phyloP scores from a whole-genome alignment of 345 rosid species.

The Eucalyptus decipiens region DNA sequence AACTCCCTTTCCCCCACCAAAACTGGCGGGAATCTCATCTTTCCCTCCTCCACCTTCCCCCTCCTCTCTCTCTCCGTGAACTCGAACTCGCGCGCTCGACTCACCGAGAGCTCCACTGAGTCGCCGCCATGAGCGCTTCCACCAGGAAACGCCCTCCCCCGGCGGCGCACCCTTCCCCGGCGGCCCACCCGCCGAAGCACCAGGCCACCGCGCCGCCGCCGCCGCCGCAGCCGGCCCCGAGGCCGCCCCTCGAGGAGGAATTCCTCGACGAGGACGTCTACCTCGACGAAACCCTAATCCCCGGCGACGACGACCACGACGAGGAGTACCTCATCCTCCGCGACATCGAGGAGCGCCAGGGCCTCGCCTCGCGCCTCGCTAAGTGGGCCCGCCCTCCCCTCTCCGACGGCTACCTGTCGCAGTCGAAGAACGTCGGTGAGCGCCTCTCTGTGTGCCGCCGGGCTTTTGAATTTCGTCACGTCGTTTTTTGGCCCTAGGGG shows the following conservation, averaged over 20 bases:
- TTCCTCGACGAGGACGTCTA: conserved; percentile 81
- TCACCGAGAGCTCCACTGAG: not conserved
- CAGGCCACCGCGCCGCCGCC: conserved; percentile 24
- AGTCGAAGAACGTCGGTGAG: conserved; percentile 52
- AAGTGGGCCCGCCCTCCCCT: conserved; percentile 81
- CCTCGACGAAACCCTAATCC: conserved; percentile 59
- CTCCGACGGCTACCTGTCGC: conserved; percentile 36
- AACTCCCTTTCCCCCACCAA: not conserved
- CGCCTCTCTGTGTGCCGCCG: not conserved
- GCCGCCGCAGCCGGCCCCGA: not conserved
- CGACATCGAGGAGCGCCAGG: conserved; percentile 65
- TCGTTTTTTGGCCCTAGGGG: not conserved
- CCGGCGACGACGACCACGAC: conserved; percentile 19
- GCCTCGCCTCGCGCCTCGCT: conserved; percentile 39
- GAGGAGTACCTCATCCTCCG: conserved; percentile 69
- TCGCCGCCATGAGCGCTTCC: conserved; percentile 1
- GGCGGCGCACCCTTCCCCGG: conserved; percentile 15
- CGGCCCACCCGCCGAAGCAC: conserved; percentile 35
- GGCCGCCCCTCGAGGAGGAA: conserved; percentile 40
- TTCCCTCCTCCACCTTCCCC: not conserved
- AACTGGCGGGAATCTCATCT: not conserved
- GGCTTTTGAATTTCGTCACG: not conserved
- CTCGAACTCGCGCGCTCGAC: not conserved
- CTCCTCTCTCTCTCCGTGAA: not conserved
- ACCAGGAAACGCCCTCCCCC: conserved; percentile 51